Conservation (phyloP, 331 rosid species). For the Quercus lobata region DNA sequence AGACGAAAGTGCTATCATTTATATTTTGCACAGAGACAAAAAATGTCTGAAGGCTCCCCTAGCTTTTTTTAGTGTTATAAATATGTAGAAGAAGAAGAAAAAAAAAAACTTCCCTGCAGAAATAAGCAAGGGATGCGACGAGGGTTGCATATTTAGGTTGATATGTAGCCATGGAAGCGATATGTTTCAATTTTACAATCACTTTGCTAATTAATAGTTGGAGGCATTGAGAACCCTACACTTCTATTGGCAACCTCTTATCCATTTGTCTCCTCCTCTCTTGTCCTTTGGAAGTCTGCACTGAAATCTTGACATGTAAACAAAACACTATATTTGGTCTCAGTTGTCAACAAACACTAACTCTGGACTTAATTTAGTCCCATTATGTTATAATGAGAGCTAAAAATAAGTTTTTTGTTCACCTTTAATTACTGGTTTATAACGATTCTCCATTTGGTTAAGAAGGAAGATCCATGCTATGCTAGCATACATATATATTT, state of each 20-base stretch:
- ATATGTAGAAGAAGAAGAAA: neutral
- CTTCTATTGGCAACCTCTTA: neutral
- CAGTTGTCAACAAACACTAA: neutral
- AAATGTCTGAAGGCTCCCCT: too few species aligned
- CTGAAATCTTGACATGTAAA: too few species aligned
- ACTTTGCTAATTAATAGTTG: neutral
- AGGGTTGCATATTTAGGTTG: constrained; percentile 2
- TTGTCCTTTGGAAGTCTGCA: neutral
- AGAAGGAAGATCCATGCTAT: neutral
- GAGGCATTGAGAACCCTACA: neutral
- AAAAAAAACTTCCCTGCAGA: neutral
- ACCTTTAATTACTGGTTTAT: neutral
- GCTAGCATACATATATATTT: too few species aligned
- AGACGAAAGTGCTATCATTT: neutral
- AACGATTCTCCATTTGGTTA: neutral
- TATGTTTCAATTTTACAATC: neutral
- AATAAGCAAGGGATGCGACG: constrained; percentile 8
- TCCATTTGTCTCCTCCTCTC: neutral
- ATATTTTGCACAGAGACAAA: neutral
- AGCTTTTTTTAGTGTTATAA: neutral
- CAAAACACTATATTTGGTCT: too few species aligned
- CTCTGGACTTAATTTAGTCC: neutral
- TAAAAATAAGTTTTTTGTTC: neutral
- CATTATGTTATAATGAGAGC: neutral
- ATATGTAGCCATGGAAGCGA: neutral